Evolutionary conservation across 2,329 filamentous ascomycete species (phyloP).

Genomic region (Hymenoscyphus scutula): DNA sequence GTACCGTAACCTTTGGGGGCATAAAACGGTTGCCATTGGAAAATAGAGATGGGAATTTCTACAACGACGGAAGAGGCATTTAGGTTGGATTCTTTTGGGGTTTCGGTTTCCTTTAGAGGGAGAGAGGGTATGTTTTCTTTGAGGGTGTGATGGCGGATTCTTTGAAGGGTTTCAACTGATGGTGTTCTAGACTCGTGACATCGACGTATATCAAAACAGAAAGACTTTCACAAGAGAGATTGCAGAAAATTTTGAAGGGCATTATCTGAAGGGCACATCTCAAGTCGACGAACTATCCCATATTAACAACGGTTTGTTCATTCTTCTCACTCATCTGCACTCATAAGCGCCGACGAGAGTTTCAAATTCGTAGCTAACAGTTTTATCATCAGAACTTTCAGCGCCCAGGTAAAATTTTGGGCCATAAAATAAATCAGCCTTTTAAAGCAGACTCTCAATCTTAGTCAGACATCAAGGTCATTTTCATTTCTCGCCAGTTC

Average conservation of each 20-base stretch:
- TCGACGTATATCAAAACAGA: neutral
- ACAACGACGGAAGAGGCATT: neutral
- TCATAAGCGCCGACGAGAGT: neutral
- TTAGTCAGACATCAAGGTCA: neutral
- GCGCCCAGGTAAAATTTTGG: no score
- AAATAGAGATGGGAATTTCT: neutral
- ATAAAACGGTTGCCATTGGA: neutral
- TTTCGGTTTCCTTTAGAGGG: neutral
- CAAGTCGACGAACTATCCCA: neutral
- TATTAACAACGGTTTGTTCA: neutral
- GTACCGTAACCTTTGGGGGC: neutral
- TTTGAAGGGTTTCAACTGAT: neutral
- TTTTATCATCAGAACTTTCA: neutral
- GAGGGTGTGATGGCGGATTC: neutral
- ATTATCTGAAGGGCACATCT: no score
- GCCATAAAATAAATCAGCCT: no score
- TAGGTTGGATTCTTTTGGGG: neutral
- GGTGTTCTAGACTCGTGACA: neutral
- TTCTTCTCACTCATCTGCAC: neutral
- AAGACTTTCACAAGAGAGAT: neutral
- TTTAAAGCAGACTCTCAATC: neutral
- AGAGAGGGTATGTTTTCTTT: neutral
- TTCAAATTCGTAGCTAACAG: no score
- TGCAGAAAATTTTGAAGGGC: neutral
- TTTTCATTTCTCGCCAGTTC: neutral